These are phyloP conservation scores for Takashimella koratensis DNA, from an alignment of 1,284 basidiomycete genomes.

Conservation along the genomic window DNA sequence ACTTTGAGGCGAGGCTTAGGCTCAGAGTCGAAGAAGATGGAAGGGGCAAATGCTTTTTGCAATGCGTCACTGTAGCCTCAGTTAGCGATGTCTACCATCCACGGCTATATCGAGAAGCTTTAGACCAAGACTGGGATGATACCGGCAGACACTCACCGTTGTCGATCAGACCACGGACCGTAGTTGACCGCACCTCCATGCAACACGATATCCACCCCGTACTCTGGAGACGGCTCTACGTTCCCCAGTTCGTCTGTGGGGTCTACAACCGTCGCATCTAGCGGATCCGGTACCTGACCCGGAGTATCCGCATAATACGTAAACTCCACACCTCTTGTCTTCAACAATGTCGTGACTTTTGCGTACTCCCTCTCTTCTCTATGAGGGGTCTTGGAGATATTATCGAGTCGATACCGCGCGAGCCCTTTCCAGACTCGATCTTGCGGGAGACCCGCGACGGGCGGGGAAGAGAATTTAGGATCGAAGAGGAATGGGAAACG, in stretches of 20 bases:
- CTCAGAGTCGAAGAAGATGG: slow-evolving; percentile 64
- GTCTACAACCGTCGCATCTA: slow-evolving; percentile 51
- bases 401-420: slow-evolving; percentile 47
- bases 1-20: slow-evolving; percentile 60
- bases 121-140: no score
- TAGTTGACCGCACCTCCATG: slow-evolving; percentile 71
- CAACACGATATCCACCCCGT: slow-evolving; percentile 80
- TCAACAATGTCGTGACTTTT: slow-evolving; percentile 75
- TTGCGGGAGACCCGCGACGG: slow-evolving; percentile 34
- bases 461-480: slow-evolving; percentile 35
- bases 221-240: slow-evolving; percentile 81
- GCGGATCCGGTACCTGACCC: slow-evolving; percentile 41
- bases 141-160: slow-evolving; percentile 69
- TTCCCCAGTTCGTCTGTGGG: slow-evolving; percentile 70
- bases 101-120: no score
- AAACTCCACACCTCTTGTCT: slow-evolving; percentile 68
- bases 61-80: slow-evolving; percentile 64
- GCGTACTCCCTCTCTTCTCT: slow-evolving; percentile 67
- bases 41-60: slow-evolving; percentile 76
- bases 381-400: slow-evolving; percentile 8
- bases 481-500: slow-evolving; percentile 37
- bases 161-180: slow-evolving; percentile 91
- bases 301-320: slow-evolving; percentile 74
- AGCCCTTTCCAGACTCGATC: slow-evolving; percentile 51
- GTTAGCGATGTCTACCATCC: no score